A percentile compares a stretch with the other conserved stretches of the same genome.
phyloP scores from a whole-genome alignment of 2,329 filamentous ascomycete genomes.

The Aspergillus latus region DNA sequence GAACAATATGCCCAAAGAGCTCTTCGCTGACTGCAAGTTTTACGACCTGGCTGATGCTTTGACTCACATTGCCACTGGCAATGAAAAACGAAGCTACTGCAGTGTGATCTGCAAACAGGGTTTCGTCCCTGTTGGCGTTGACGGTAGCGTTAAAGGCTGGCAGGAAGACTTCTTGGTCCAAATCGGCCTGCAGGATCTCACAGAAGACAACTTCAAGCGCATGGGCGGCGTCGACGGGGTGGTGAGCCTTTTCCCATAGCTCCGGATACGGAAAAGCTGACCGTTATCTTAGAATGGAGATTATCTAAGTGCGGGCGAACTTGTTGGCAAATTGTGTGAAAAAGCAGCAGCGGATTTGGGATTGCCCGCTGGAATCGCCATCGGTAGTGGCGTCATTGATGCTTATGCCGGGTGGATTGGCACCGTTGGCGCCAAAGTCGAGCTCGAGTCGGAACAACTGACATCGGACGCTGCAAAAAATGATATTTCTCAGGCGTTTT shows the following conservation, averaged over 20 bases:
- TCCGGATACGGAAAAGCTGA: constrained; percentile 1
- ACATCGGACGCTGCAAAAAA: constrained; percentile 70
- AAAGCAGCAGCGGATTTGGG: constrained; percentile 82
- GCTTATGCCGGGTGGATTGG: constrained; percentile 99
- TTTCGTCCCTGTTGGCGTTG: constrained; percentile 92
- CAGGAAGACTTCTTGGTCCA: constrained; percentile 87
- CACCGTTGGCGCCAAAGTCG: constrained; percentile 94
- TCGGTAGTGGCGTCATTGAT: constrained; percentile 96
- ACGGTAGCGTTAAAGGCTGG: constrained; percentile 97
- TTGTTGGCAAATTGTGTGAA: constrained; percentile 80
- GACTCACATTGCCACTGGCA: constrained; percentile 90
- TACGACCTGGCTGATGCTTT: constrained; percentile 92
- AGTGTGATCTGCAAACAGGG: constrained; percentile 97
- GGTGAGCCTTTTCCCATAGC: constrained; percentile 61
- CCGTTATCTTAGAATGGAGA: constrained; percentile 71
- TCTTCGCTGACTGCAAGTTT: constrained; percentile 93
- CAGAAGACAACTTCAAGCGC: constrained; percentile 82
- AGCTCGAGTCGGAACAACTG: constrained; percentile 67
- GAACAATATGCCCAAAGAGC: constrained; percentile 91
- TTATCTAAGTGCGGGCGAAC: constrained; percentile 87
- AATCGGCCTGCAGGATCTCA: constrained; percentile 86
- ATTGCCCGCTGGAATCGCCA: constrained; percentile 79
- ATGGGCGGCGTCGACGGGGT: constrained; percentile 93
- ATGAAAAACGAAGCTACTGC: constrained; percentile 89
- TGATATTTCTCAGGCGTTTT: constrained; percentile 89